A percentile compares a stretch with the other conserved stretches of the same genome.
phyloP scores from a whole-genome alignment of 306 rosid genomes.

The Castanea mollissima region DNA sequence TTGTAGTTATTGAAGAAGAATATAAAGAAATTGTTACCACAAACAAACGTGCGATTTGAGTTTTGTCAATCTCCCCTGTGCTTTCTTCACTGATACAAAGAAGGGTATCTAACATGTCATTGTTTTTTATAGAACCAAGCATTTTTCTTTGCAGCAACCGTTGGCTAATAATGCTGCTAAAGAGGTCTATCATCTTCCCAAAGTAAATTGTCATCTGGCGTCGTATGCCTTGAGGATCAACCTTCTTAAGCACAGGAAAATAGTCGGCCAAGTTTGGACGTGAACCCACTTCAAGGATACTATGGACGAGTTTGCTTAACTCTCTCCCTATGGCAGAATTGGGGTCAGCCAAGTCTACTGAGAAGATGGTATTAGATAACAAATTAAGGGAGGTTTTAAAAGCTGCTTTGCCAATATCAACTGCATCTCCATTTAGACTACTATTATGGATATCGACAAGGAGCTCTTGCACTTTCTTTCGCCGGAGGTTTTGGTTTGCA shows the following conservation, averaged over 20 bases:
- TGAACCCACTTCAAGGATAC: not conserved
- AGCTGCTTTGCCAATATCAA: conserved; percentile 13
- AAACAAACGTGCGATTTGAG: not conserved
- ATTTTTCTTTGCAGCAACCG: not conserved
- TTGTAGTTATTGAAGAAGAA: not conserved
- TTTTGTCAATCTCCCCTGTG: conserved; percentile 1
- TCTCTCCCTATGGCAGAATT: not conserved
- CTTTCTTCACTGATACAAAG: conserved; percentile 1
- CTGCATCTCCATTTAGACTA: not conserved
- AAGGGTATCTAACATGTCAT: conserved; percentile 10
- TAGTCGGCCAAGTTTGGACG: not conserved
- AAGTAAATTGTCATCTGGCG: not conserved
- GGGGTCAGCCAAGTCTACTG: not conserved
- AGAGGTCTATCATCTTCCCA: not conserved
- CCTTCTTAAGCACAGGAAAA: not conserved
- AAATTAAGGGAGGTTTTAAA: conserved; percentile 7
- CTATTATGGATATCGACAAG: not conserved
- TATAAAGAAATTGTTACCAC: not conserved
- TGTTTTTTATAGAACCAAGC: not conserved
- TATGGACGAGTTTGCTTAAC: not conserved
- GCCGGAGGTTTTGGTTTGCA: not conserved
- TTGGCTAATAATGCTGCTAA: not conserved
- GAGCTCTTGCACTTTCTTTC: conserved; percentile 8
- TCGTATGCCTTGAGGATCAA: not conserved
- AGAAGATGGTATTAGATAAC: conserved; percentile 13